Percentiles rank a stretch among this genome's conserved stretches.
phyloP scores from a whole-genome alignment of 805 yeast species.

The Candida anglica region DNA sequence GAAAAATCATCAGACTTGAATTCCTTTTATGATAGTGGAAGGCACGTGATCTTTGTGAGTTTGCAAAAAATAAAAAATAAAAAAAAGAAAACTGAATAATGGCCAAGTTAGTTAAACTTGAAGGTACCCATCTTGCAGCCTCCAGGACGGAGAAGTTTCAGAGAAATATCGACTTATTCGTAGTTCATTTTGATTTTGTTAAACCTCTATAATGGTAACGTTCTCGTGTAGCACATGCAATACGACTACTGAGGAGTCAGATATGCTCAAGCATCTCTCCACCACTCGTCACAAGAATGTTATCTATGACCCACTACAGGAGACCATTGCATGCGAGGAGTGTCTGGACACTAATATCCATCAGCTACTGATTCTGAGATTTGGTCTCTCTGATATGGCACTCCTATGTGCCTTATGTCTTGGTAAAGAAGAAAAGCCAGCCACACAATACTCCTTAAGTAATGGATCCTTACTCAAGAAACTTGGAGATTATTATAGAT shows the following conservation, averaged over 20 bases:
- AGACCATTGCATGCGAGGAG: constrained; percentile 50
- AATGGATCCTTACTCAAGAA: constrained; percentile 55
- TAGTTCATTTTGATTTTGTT: too few species aligned
- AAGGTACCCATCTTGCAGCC: too few species aligned
- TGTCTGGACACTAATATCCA: constrained; percentile 54
- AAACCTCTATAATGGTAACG: too few species aligned
- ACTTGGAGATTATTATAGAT: constrained; percentile 43
- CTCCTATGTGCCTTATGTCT: constrained; percentile 46
- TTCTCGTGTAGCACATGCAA: constrained; percentile 48
- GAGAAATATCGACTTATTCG: too few species aligned
- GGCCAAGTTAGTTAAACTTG: too few species aligned
- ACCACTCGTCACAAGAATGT: constrained; percentile 52
- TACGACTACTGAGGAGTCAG: constrained; percentile 25
- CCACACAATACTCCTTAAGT: constrained; percentile 46
- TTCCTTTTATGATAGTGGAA: too few species aligned
- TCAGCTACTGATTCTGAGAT: constrained; percentile 46
- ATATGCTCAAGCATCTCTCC: constrained; percentile 50
- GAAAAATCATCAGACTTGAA: too few species aligned
- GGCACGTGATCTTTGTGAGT: too few species aligned
- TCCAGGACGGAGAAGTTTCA: too few species aligned
- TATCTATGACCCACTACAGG: constrained; percentile 27
- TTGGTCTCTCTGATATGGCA: constrained; percentile 53
- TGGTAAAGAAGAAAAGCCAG: constrained; percentile 41
- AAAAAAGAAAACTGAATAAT: too few species aligned
- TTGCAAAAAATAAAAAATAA: too few species aligned